Percentiles rank a stretch among this genome's conserved stretches.
These are phyloP conservation scores for Rubia balearica DNA, from an alignment of 305 asterid species.

Conservation along the genomic window DNA sequence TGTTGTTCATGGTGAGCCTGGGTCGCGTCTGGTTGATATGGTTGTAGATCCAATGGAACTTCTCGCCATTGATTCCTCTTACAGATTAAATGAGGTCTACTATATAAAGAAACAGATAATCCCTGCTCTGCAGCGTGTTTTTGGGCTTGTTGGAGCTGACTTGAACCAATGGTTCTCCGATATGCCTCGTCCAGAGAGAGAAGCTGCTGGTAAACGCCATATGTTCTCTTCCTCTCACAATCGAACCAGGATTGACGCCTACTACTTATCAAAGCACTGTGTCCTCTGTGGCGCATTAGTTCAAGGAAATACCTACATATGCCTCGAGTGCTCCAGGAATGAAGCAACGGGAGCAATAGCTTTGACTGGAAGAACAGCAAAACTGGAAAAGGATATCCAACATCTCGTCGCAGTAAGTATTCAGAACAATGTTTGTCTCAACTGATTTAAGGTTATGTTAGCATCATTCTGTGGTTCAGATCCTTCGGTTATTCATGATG, in stretches of 20 bases:
- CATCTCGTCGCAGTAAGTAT: slow-evolving; percentile 87
- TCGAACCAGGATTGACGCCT: slow-evolving; percentile 72
- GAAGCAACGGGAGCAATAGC: slow-evolving; percentile 56
- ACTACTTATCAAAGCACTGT: slow-evolving; percentile 82
- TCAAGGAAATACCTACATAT: slow-evolving; percentile 58
- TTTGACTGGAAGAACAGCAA: slow-evolving; percentile 73
- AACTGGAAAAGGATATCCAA: slow-evolving; percentile 73
- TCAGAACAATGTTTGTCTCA: slow-evolving; percentile 1
- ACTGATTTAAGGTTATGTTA: neutral
- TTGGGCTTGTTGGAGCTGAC: slow-evolving; percentile 89
- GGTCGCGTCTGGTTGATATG: slow-evolving; percentile 84
- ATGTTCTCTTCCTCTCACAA: slow-evolving; percentile 39
- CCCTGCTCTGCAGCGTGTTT: slow-evolving; percentile 85
- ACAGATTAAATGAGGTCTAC: slow-evolving; percentile 72
- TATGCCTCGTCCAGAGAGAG: slow-evolving; percentile 78
- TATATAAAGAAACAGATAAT: slow-evolving; percentile 91
- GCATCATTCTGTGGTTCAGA: neutral
- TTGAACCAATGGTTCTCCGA: slow-evolving; percentile 77
- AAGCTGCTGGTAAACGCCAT: slow-evolving; percentile 48
- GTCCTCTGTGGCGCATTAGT: slow-evolving; percentile 72
- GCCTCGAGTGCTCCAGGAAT: slow-evolving; percentile 55
- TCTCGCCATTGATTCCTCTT: slow-evolving; percentile 64
- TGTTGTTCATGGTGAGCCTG: slow-evolving; percentile 94
- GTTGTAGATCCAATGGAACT: slow-evolving; percentile 87
- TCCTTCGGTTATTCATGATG: neutral